Base-by-base conservation (phyloP, 1,139 yeast genomes). In the Kodamaea suecica region DNA sequence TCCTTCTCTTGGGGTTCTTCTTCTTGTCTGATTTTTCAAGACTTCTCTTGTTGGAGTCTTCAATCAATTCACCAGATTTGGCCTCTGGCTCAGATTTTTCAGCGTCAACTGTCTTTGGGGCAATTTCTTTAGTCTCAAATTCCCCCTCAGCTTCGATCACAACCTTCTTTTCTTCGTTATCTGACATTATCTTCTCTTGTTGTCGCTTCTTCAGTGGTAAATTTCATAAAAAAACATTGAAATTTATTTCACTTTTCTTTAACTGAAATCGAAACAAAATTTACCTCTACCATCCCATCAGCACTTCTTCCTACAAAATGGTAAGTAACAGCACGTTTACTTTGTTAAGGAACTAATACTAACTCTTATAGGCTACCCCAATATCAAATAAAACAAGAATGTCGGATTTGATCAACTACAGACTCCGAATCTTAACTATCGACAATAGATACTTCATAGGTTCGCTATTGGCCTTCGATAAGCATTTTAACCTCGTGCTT, bases 401-500 rank as follows among this genome's bases (percentile, higher is more conserved):
- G 74, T 74, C 88, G 19, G 92, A 84, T 52, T 69, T 90, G 44
- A 64, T 92, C 39, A 74, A 85, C 51, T 84, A 78, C 61, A 71
- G 88, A 42, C 76, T 92, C 35, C 74, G 83, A 39, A 83, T 88
- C 21, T 71, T 81, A 26, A 76, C 94, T 2, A 59, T 77, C 16
- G 97, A 90, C 59, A 80, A 84, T 9, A 71, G 95, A 32, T 80
- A 78, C 35, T 77, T 84, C 47, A 68, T 81, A 8, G 98, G 98
- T 2, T 80, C 82, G 41, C 69, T 92, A 36, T 62, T 90, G 44
- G 92, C 97, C 3, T 92, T 87, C 55, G 97, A 92, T 59, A 82
- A 82, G 55, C 85, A 83, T 56, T 81, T 90, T 81, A 92, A 92
- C 57, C 57, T 92, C 29, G 96, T 92, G 11, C 64, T 92, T 27